Evolutionary conservation across 352 stramenopile species (phyloP).

Genomic region (Elongisporangium senticosum): DNA sequence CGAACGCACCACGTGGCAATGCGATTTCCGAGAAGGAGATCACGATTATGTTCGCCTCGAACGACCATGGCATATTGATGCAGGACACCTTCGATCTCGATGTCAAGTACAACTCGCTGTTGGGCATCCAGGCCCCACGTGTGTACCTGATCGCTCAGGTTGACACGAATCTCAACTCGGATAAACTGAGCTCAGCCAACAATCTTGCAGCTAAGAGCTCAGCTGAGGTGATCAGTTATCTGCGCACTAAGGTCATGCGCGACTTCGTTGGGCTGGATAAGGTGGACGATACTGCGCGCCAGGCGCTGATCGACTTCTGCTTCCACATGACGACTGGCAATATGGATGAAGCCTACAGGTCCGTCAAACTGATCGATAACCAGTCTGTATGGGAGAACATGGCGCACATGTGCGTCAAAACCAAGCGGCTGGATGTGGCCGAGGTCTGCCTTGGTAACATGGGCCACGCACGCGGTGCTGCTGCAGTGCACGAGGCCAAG

Average conservation of each 20-base stretch:
- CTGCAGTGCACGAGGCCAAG: slow-evolving; percentile 79
- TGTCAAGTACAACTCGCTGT: slow-evolving; percentile 66
- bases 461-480: slow-evolving; percentile 87
- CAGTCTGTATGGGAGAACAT: slow-evolving; percentile 95
- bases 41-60: slow-evolving; percentile 89
- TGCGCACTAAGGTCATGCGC: slow-evolving; percentile 86
- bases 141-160: slow-evolving; percentile 68
- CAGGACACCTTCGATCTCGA: slow-evolving; percentile 89
- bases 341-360: slow-evolving; percentile 94
- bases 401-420: slow-evolving; percentile 95
- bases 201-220: slow-evolving; percentile 28
- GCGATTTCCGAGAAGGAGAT: slow-evolving; percentile 78
- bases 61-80: slow-evolving; percentile 88
- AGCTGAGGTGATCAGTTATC: slow-evolving; percentile 25
- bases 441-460: slow-evolving; percentile 94
- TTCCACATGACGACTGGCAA: slow-evolving; percentile 94
- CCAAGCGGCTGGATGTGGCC: slow-evolving; percentile 91
- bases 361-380: slow-evolving; percentile 91
- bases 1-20: slow-evolving; percentile 8
- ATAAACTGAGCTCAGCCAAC: slow-evolving; percentile 30
- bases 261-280: slow-evolving; percentile 92
- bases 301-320: slow-evolving; percentile 92
- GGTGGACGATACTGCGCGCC: slow-evolving; percentile 76
- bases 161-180: slow-evolving; percentile 30
- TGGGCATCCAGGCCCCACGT: slow-evolving; percentile 82